These are phyloP conservation scores for Rhodamnia argentea DNA, from an alignment of 345 rosid species.

Conservation along the genomic window DNA sequence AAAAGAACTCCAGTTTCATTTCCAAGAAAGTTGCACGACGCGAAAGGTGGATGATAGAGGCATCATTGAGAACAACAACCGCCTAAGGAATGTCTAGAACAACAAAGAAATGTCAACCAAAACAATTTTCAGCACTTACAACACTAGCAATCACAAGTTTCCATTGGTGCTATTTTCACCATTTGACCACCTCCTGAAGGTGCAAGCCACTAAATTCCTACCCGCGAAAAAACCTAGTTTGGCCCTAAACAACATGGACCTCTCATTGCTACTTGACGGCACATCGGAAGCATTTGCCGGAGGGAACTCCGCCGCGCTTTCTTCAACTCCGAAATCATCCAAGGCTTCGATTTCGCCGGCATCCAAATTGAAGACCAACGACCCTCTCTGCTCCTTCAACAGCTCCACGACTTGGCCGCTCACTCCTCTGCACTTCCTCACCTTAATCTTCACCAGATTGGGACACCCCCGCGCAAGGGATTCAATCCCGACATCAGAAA, in stretches of 20 bases:
- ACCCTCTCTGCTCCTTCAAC: conserved; percentile 39
- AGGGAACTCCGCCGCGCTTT: conserved; percentile 24
- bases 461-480: conserved; percentile 76
- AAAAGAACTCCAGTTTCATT: not conserved
- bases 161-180: conserved; percentile 19
- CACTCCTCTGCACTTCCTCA: conserved; percentile 70
- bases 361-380: conserved; percentile 57
- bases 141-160: conserved; percentile 10
- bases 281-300: conserved; percentile 7
- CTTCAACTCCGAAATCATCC: conserved; percentile 31
- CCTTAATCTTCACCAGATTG: conserved; percentile 65
- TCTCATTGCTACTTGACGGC: conserved; percentile 32
- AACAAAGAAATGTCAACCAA: not conserved
- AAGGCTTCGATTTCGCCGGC: conserved; percentile 23
- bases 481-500: conserved; percentile 57
- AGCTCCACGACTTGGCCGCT: conserved; percentile 43
- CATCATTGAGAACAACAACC: not conserved
- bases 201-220: conserved; percentile 42
- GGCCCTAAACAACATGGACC: conserved; percentile 34
- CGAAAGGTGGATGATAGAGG: not conserved
- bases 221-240: conserved; percentile 47
- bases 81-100: not conserved
- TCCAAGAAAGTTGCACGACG: not conserved
- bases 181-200: conserved; percentile 49
- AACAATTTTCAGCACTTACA: not conserved